Conservation (phyloP, 768 basidiomycete species). For the Rhizopogon salebrosus region DNA sequence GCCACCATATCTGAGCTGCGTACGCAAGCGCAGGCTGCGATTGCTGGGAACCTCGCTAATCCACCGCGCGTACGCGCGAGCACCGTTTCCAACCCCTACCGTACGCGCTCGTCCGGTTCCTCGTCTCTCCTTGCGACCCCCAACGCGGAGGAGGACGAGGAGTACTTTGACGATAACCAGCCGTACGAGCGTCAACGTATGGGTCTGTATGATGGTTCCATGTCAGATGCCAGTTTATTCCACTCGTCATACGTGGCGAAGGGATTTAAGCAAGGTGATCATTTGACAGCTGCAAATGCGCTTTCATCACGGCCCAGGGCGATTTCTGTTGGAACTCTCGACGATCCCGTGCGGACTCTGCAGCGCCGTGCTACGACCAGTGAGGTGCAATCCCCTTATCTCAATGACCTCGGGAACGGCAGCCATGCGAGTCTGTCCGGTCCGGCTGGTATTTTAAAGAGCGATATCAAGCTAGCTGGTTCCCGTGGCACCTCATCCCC, state of each 20-base stretch:
- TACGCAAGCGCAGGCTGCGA: slow-evolving; percentile 85
- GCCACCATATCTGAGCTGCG: slow-evolving; percentile 87
- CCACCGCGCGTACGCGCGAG: slow-evolving; percentile 81
- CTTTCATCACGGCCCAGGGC: slow-evolving; percentile 63
- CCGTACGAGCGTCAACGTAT: slow-evolving; percentile 52
- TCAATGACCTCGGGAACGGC: slow-evolving; percentile 47
- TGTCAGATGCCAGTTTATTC: slow-evolving; percentile 45
- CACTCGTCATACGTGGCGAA: slow-evolving; percentile 61
- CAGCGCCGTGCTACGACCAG: slow-evolving; percentile 59
- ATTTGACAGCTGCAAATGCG: slow-evolving; percentile 44
- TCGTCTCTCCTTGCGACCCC: slow-evolving; percentile 61
- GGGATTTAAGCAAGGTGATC: slow-evolving; percentile 71
- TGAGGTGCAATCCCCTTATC: slow-evolving; percentile 51
- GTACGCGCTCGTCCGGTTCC: slow-evolving; percentile 54
- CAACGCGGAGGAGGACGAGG: slow-evolving; percentile 66
- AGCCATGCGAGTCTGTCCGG: slow-evolving; percentile 16
- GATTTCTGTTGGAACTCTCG: slow-evolving; percentile 84
- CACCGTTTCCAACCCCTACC: slow-evolving; percentile 92
- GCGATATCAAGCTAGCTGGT: slow-evolving; percentile 43
- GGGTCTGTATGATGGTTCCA: slow-evolving; percentile 54
- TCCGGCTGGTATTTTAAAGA: slow-evolving; percentile 50
- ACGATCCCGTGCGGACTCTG: slow-evolving; percentile 68
- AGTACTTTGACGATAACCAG: slow-evolving; percentile 55
- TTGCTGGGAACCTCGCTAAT: slow-evolving; percentile 76
- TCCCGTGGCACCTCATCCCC: slow-evolving; percentile 39